phyloP scores from a whole-genome alignment of 2,329 filamentous ascomycete genomes.

The Clathrospora elynae region DNA sequence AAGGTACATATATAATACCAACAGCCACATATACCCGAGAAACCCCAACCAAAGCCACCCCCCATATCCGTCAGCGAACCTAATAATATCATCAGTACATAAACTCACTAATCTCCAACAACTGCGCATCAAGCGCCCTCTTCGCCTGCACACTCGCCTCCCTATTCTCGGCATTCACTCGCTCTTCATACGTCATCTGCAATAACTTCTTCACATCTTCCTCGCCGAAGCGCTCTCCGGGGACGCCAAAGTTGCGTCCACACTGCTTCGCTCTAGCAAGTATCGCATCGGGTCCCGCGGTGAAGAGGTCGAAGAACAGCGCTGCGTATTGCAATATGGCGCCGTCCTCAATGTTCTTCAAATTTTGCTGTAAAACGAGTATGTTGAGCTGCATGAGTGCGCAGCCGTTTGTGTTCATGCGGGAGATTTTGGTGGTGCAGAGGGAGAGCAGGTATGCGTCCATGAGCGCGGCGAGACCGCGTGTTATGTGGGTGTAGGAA shows the following conservation, averaged over 20 bases:
- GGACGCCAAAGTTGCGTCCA: conserved; percentile 34
- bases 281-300: conserved; percentile 67
- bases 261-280: conserved; percentile 64
- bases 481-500: conserved; percentile 74
- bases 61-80: background rate
- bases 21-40: too few relatives aligned
- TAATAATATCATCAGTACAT: conserved; percentile 56
- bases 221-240: conserved; percentile 41
- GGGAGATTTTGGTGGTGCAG: conserved; percentile 69
- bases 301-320: conserved; percentile 72
- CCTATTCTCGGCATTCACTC: conserved; percentile 67
- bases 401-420: conserved; percentile 83
- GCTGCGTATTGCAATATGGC: conserved; percentile 68
- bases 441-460: conserved; percentile 74
- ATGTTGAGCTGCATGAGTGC: conserved; percentile 93
- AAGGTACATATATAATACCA: too few relatives aligned
- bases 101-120: conserved; percentile 71
- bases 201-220: conserved; percentile 51
- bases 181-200: conserved; percentile 51
- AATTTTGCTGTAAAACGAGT: conserved; percentile 91
- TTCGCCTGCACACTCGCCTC: conserved; percentile 68
- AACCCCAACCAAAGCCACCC: background rate
- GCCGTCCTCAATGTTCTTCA: conserved; percentile 84
- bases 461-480: conserved; percentile 76
- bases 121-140: conserved; percentile 71